These are phyloP conservation scores for Gaultheria prostrata DNA, from an alignment of 148 eudicot genomes.

Conservation along the genomic window DNA sequence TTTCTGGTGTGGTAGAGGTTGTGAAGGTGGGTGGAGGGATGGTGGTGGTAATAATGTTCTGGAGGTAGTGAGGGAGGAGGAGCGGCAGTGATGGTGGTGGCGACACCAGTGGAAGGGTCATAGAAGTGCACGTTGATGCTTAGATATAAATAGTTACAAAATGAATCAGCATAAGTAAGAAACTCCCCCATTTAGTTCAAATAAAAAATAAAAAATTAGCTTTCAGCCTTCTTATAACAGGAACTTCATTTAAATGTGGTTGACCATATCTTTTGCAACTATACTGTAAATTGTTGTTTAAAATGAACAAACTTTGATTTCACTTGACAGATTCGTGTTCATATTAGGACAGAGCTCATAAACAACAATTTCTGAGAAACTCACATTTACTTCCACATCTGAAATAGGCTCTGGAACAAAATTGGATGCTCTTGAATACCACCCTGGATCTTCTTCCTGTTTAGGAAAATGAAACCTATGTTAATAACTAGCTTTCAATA, in stretches of 20 bases:
- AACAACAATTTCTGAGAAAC: constrained; percentile 19
- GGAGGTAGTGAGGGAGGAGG: not conserved
- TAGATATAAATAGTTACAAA: not conserved
- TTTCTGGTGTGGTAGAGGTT: not conserved
- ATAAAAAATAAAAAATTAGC: not conserved
- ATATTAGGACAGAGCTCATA: not conserved
- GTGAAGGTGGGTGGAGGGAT: not conserved
- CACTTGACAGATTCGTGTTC: not conserved
- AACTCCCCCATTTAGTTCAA: not conserved
- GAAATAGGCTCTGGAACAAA: constrained; percentile 58
- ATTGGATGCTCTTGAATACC: constrained; percentile 85
- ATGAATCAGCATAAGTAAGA: not conserved
- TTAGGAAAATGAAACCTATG: not conserved
- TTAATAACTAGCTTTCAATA: not conserved
- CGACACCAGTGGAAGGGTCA: not conserved
- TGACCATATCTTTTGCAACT: not conserved
- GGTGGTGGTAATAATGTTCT: not conserved
- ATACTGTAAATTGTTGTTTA: not conserved
- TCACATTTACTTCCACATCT: constrained; percentile 77
- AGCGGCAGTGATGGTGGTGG: not conserved
- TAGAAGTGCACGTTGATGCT: not conserved
- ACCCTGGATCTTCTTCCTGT: constrained; percentile 97
- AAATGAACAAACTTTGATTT: not conserved
- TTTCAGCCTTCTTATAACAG: not conserved
- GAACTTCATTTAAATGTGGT: not conserved